phyloP scores from a whole-genome alignment of 2,329 filamentous ascomycete genomes.

The Elsinoe necatrix region DNA sequence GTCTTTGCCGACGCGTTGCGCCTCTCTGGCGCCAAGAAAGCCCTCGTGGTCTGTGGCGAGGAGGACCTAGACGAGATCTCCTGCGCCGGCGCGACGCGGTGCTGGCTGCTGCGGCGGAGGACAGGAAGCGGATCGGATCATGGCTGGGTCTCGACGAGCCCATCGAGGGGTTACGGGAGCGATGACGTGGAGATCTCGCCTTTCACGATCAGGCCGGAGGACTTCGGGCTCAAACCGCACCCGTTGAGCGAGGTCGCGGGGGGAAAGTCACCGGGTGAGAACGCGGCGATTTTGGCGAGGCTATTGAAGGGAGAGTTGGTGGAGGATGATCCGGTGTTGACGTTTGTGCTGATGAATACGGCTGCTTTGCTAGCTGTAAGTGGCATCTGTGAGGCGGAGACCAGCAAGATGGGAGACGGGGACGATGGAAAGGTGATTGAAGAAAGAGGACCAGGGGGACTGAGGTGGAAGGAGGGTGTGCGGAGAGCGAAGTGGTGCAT shows the following conservation, averaged over 20 bases:
- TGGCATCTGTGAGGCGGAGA: conserved; percentile 77
- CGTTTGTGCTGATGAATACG: conserved; percentile 92
- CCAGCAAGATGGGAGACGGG: conserved; percentile 67
- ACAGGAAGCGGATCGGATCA: conserved; percentile 31
- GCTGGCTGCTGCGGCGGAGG: conserved; percentile 66
- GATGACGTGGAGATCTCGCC: conserved; percentile 55
- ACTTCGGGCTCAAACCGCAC: conserved; percentile 75
- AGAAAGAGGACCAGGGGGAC: conserved; percentile 75
- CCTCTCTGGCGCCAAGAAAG: conserved; percentile 69
- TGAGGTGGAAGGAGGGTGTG: conserved; percentile 92
- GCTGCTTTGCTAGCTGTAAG: conserved; percentile 78
- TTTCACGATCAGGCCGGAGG: conserved; percentile 70
- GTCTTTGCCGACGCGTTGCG: conserved; percentile 81
- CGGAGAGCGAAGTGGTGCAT: conserved; percentile 81
- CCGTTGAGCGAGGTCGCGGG: conserved; percentile 69
- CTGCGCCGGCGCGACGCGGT: conserved; percentile 78
- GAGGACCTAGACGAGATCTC: conserved; percentile 95
- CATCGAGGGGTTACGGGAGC: conserved; percentile 32
- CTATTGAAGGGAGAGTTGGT: conserved; percentile 67
- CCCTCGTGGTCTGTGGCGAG: conserved; percentile 82
- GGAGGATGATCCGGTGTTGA: conserved; percentile 72
- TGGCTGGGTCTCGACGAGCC: conserved; percentile 36
- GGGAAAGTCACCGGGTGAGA: conserved; percentile 77
- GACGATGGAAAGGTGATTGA: conserved; percentile 73
- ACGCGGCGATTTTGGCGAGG: conserved; percentile 71